Base-by-base conservation (phyloP, 208 protist species). In the Leishmania lainsoni region DNA sequence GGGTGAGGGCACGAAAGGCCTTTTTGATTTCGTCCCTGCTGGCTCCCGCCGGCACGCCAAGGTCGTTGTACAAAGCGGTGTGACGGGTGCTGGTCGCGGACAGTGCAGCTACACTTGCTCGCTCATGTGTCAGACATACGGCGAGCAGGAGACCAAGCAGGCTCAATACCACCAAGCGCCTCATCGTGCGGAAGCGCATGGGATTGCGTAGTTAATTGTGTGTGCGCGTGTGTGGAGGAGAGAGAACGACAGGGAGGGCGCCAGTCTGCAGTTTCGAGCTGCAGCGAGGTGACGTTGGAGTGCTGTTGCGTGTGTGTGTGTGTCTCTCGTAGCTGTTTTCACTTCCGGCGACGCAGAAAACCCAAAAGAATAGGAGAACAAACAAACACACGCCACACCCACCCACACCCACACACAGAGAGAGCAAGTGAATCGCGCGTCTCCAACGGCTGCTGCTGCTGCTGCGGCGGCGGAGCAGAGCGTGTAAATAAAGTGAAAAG, bases 1-100 rank as follows among this genome's bases (percentile, higher is more conserved):
- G 88, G 5, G 95, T 91, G 35, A 95, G 81, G 17, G 79, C 76
- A 26, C 94, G 89, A 75, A 97, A 98, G 2, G 95, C 92, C 42
- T 88, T 90, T 52, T 91, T 91, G 74, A 98, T 93, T 42, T 95
- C 91, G 6, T 79, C 83, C 80, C 91, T 88, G 69, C 86, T 89
- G 16, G 93, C 92, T 1, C 76, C 78, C 39, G 78, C 81, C 1
- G 72, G 2, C 0, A 98, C 79, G 45, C 92, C 93, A 16, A 98
- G 87, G 14, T 90, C 87, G 6, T 70, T 82, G 83, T 98, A 98
- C 59, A 97, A 86, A 42, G 93, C 86, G 56, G 78, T 75, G 68
- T 83, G 83, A 63, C 81, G 66, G 26, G 45, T 58, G 59, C 59
- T 77, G 5, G 76, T 80, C 5, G 76, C 59, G 42, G 12, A 10